Base-by-base conservation (phyloP, 148 eudicot species). In the Heliosperma pusillum region DNA sequence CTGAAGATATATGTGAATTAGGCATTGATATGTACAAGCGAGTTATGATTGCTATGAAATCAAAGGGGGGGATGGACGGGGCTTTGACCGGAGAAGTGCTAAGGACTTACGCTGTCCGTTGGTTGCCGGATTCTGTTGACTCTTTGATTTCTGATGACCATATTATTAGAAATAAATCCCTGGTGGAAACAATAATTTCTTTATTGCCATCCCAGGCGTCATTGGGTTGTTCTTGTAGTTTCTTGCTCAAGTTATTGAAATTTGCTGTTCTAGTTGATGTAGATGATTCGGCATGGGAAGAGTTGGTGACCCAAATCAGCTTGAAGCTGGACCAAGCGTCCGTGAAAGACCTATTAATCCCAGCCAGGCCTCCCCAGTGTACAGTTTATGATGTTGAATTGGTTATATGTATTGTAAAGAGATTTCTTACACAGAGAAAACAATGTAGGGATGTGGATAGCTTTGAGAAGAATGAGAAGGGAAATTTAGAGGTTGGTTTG, bases 1-100 rank as follows among this genome's bases (percentile, higher is more conserved):
- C 88, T 69, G 97, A 92, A 83, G 97, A 92, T 81, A 77, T 92
- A 56, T 92, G 96, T 59, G 97, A 92, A 74, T 76, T 92, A 55
- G 93, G 89, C 20, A 84, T 90, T 70, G 87, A 86, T 66, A 67
- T 92, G 58, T 92, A 87, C 79, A 89, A 86, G 80, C 88, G 90
- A 58, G 90, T 92, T 25, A 85, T 88, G 93, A 50, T 80, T 77
- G 81, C 89, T 25, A 77, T 90, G 29, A 90, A 84, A 64, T 88
- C 97, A 6, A 90, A 89, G 67, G 91, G 95, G 52, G 83, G 93
- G 80, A 87, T 92, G 86, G 90, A 86, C 55, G 90, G 90, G 26
- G 71, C 77, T 27, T 75, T 92, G 72, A 90, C 87, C 36, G 96
- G 90, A 13, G 96, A 92, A 77, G 96, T 96, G 21, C 73, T 92